Evolutionary conservation across 2,329 filamentous ascomycete species (phyloP), one percentile per base, ranked within the genome.

Genomic region (Magnaporthales sp.): DNA sequence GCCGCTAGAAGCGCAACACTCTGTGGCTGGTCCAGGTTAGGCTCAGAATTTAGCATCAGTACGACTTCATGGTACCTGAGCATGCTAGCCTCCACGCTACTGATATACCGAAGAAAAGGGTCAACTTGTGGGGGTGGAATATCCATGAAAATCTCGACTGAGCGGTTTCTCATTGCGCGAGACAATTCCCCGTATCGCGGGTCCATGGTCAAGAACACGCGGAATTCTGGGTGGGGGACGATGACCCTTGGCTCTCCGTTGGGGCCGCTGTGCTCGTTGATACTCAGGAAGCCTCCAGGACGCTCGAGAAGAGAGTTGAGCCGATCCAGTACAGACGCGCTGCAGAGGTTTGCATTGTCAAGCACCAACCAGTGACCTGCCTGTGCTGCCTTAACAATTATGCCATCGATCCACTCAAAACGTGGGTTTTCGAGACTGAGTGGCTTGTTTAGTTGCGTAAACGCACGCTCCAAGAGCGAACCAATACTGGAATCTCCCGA

Each of bases 281-380:
- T 90, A 72, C 91, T 92, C 26, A 99, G 80, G 69, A 88, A 89
- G 0, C 95, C 95, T 73, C 93, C 89, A 0, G 93, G 93, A 0
- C 76, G 73, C 75, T 99, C 95, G 8, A 98, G 89, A 9, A 99
- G 80, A 0, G 95, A 98, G 76, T 99, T 99, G 65, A 99, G 81
- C 69, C 96, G 86, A 77, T 99, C 95, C 10, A 99, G 84, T 1
- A 99, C 95, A 7, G 94, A 97, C 27, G 94, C 90, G 73, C 91
- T 97, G 79, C 96, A 99, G 67, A 99, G 84, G 73, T 99, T 99
- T 68, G 96, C 95, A 77, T 99, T 97, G 77, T 99, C 95, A 26
- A 99, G 86, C 11, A 99, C 89, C 22, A 99, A 83, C 95, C 95
- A 99, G 68, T 93, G 86, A 15, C 95, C 95, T 71, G 89, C 83